A percentile compares a stretch with the other conserved stretches of the same genome.
Conservation (phyloP, 495 filamentous ascomycete species). For the Staphylotrichum longicolle region DNA sequence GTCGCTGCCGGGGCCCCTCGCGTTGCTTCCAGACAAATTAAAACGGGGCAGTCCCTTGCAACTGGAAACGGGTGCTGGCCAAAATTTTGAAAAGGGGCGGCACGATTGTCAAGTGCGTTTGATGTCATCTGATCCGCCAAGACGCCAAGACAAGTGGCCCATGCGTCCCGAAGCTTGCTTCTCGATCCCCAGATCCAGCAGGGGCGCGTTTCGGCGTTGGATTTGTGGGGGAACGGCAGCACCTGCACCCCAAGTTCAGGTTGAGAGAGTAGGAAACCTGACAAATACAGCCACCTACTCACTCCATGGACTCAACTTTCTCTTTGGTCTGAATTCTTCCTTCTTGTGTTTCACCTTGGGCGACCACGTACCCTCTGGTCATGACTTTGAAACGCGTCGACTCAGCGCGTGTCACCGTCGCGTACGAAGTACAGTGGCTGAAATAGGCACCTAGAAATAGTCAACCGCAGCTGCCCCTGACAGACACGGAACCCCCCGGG, state of each 20-base stretch:
- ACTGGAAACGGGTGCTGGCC: not conserved
- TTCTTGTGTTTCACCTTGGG: not conserved
- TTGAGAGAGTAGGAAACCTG: no score
- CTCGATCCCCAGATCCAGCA: no score
- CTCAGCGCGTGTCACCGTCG: not conserved
- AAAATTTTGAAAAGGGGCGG: slow-evolving; percentile 19
- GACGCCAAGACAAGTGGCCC: not conserved
- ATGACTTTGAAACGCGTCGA: slow-evolving; percentile 1
- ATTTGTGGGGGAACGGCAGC: no score
- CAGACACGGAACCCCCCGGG: not conserved
- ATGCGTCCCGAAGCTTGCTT: not conserved
- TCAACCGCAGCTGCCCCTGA: not conserved
- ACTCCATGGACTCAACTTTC: no score
- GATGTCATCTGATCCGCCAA: slow-evolving; percentile 21
- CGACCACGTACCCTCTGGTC: not conserved
- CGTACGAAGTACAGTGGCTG: not conserved
- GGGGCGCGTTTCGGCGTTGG: no score
- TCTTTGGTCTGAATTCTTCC: no score
- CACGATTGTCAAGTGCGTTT: not conserved
- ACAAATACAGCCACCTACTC: no score
- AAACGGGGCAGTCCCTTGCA: slow-evolving; percentile 6
- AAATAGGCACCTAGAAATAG: not conserved
- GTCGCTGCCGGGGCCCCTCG: not conserved
- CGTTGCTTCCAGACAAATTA: not conserved
- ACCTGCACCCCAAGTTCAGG: no score